Percentiles rank a stretch among this genome's conserved stretches.
Evolutionary conservation across 2,329 filamentous ascomycete genomes (phyloP).

Genomic region (Talaromyces sp.): DNA sequence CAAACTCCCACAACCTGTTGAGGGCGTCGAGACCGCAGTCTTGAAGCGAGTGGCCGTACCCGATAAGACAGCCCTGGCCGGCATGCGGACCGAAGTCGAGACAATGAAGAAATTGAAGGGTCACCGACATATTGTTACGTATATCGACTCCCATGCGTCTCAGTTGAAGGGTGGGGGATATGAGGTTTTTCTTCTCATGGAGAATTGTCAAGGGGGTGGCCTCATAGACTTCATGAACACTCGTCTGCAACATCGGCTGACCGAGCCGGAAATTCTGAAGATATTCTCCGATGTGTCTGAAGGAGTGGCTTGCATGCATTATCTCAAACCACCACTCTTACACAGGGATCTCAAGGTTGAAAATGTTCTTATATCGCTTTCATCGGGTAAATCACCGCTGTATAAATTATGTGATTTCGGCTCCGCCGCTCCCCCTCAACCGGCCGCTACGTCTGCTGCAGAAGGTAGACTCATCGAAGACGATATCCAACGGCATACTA

Average conservation of each 20-base stretch:
- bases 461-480: slow-evolving; percentile 94
- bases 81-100: slow-evolving; percentile 97
- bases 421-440: slow-evolving; percentile 76
- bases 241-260: slow-evolving; percentile 88
- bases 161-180: slow-evolving; percentile 90
- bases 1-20: slow-evolving; percentile 70
- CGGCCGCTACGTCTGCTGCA: slow-evolving; percentile 77
- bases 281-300: slow-evolving; percentile 96
- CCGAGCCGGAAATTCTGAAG: slow-evolving; percentile 93
- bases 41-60: slow-evolving; percentile 94
- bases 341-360: slow-evolving; percentile 97
- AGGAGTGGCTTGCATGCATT: slow-evolving; percentile 98
- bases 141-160: slow-evolving; percentile 96
- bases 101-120: slow-evolving; percentile 99
- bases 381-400: slow-evolving; percentile 57
- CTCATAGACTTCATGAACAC: slow-evolving; percentile 99
- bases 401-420: slow-evolving; percentile 99
- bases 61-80: slow-evolving; percentile 88
- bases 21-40: slow-evolving; percentile 76
- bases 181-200: slow-evolving; percentile 98
- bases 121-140: slow-evolving; percentile 92
- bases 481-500: slow-evolving; percentile 94
- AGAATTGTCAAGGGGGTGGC: slow-evolving; percentile 90
- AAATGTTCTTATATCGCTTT: slow-evolving; percentile 83
- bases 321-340: slow-evolving; percentile 86